A percentile compares a stretch with the other conserved stretches of the same genome.
These are phyloP conservation scores for Amesomyces nigricolor DNA, from an alignment of 2,329 filamentous ascomycete genomes.

Conservation along the genomic window DNA sequence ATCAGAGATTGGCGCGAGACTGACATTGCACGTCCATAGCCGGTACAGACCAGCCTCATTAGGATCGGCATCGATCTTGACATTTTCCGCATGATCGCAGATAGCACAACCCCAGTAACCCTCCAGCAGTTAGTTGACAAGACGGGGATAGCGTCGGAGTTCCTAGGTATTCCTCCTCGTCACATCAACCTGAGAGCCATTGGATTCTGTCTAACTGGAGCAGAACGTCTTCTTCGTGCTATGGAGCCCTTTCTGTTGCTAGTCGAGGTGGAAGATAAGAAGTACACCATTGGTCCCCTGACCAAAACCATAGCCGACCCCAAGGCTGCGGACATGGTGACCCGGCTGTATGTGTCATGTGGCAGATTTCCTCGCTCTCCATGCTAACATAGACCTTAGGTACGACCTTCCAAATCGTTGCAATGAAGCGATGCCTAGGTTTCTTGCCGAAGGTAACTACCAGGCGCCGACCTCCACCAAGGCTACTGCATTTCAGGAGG, in stretches of 20 bases:
- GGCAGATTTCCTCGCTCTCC: no score
- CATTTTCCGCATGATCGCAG: not conserved
- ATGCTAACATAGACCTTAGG: not conserved
- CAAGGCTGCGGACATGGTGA: constrained; percentile 17
- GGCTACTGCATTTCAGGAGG: constrained; percentile 27
- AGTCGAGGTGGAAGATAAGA: no score
- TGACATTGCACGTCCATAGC: not conserved
- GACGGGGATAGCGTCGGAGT: not conserved
- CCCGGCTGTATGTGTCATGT: not conserved
- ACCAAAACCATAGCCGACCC: not conserved
- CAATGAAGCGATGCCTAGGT: constrained; percentile 20
- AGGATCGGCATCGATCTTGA: not conserved
- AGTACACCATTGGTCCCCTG: no score
- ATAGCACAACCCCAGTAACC: not conserved
- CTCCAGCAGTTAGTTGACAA: not conserved
- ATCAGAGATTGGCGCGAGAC: not conserved
- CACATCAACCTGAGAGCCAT: no score
- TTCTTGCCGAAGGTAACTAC: constrained; percentile 24
- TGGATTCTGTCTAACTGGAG: no score
- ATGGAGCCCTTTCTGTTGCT: no score
- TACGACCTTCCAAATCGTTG: constrained; percentile 22
- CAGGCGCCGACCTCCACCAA: constrained; percentile 18
- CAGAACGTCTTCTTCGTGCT: no score
- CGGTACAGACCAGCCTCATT: not conserved
- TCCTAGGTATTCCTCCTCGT: not conserved